A percentile compares a stretch with the other conserved stretches of the same genome.
phyloP scores from a whole-genome alignment of 345 rosid genomes.

The Populus deltoides region DNA sequence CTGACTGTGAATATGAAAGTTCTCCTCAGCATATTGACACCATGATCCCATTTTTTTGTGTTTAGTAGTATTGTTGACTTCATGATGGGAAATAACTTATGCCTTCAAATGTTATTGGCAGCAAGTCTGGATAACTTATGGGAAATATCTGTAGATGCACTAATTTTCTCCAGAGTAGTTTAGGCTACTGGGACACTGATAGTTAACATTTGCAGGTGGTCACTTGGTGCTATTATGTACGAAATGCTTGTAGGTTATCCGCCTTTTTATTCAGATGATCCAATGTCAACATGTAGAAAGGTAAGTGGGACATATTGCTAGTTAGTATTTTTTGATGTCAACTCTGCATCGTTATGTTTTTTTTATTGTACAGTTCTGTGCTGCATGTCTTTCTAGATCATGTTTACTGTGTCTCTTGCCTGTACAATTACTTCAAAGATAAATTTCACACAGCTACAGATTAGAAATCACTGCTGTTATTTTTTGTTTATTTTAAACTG shows the following conservation, averaged over 20 bases:
- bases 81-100: not conserved
- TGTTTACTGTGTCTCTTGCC: not conserved
- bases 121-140: not conserved
- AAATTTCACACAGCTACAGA: not conserved
- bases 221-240: constrained; percentile 94
- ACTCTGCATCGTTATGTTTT: not conserved
- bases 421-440: not conserved
- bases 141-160: constrained; percentile 10
- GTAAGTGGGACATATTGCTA: constrained; percentile 21
- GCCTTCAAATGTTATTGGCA: not conserved
- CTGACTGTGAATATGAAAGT: not conserved
- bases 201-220: constrained; percentile 66
- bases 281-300: constrained; percentile 95
- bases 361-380: not conserved
- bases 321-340: not conserved
- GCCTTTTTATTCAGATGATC: constrained; percentile 97
- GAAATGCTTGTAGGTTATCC: constrained; percentile 98
- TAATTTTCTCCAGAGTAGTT: constrained; percentile 2
- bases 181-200: constrained; percentile 13
- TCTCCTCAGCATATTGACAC: not conserved
- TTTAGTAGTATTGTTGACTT: not conserved
- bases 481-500: not conserved
- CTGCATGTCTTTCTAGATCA: not conserved
- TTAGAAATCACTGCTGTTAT: not conserved
- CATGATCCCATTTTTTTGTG: not conserved